Conservation (phyloP, 1,139 yeast genomes). For the Saccharomyces pastorianus region DNA sequence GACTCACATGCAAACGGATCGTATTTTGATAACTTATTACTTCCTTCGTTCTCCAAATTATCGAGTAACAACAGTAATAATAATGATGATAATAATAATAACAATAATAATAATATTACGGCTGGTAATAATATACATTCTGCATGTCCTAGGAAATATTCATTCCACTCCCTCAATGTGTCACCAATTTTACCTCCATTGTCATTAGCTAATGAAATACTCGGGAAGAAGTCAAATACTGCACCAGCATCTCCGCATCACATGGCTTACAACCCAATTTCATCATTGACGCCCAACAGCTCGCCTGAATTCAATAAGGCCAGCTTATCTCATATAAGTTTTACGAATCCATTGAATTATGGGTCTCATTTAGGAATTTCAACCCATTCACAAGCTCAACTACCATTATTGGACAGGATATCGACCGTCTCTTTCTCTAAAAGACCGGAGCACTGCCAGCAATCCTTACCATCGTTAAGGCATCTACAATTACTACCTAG, state of each 20-base stretch:
- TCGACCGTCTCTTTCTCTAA: background rate
- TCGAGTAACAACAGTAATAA: background rate
- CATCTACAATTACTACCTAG: conserved; percentile 29
- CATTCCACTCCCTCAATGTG: background rate
- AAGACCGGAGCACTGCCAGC: conserved; percentile 3
- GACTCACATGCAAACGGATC: background rate
- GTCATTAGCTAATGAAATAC: conserved; percentile 2
- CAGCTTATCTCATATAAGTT: conserved; percentile 4
- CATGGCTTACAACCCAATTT: conserved; percentile 8
- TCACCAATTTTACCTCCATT: background rate
- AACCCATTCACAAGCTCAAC: background rate
- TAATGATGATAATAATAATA: too few species aligned
- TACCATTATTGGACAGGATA: background rate
- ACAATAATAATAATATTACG: background rate
- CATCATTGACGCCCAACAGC: conserved; percentile 17
- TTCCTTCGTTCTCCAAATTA: conserved; percentile 3
- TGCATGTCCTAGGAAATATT: background rate
- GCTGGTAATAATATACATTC: background rate
- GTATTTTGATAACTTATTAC: conserved; percentile 5
- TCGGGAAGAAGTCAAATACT: conserved; percentile 20
- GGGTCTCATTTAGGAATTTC: background rate
- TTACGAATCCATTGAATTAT: background rate
- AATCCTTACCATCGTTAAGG: conserved; percentile 25
- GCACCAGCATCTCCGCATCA: conserved; percentile 29
- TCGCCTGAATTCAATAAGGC: conserved; percentile 16